Conservation (phyloP, 1,284 basidiomycete genomes). For the Rhodotorula sp. region DNA sequence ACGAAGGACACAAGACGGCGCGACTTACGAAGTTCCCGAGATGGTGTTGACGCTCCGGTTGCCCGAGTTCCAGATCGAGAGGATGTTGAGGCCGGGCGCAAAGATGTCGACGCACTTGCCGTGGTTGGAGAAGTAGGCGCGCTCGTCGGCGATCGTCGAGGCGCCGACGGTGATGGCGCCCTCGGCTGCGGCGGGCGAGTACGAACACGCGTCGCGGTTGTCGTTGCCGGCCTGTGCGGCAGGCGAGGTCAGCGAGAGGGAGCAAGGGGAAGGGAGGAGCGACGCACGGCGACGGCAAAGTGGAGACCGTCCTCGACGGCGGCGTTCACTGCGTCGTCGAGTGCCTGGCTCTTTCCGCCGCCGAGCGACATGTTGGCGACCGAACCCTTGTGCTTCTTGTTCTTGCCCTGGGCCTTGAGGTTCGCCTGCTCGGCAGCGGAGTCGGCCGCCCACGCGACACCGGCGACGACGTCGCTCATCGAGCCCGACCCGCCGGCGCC, state of each 20-base stretch:
- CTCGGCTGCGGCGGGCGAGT: conserved; percentile 73
- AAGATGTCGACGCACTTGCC: conserved; percentile 65
- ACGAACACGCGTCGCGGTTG: conserved; percentile 71
- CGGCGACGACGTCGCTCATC: conserved; percentile 90
- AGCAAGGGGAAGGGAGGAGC: neutral
- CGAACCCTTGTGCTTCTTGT: conserved; percentile 80
- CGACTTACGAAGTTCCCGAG: conserved; percentile 55
- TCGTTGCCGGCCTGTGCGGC: conserved; percentile 53
- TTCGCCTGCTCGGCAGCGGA: conserved; percentile 59
- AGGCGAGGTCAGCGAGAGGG: conserved; percentile 42
- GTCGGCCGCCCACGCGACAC: conserved; percentile 78
- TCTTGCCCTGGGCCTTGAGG: conserved; percentile 65
- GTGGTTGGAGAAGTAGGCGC: conserved; percentile 72
- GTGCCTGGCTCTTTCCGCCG: conserved; percentile 84
- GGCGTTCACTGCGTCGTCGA: conserved; percentile 81
- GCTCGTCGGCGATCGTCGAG: conserved; percentile 72
- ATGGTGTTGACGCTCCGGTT: conserved; percentile 64
- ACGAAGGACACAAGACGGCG: conserved; percentile 3
- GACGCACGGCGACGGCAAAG: conserved; percentile 74
- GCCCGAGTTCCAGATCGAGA: conserved; percentile 69
- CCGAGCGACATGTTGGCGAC: conserved; percentile 98
- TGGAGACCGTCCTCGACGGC: conserved; percentile 83
- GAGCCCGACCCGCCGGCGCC: conserved; percentile 89
- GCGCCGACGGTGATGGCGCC: conserved; percentile 84
- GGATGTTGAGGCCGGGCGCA: conserved; percentile 64